Percentiles rank a stretch among this genome's conserved stretches.
Evolutionary conservation across 73 alveolate species (phyloP).

Genomic region (Paramecium biaurelia): DNA sequence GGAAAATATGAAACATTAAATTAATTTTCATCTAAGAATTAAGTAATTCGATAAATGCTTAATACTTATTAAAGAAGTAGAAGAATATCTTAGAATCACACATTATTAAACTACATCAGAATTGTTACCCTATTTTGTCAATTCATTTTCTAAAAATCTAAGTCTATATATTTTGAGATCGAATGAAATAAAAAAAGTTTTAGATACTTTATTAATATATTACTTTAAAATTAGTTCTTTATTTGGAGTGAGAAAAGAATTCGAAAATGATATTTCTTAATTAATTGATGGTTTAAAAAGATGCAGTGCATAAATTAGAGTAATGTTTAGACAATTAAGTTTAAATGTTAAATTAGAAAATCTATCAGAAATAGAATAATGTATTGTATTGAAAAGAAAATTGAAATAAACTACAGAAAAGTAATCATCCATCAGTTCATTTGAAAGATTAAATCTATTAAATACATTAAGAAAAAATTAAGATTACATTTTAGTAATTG

Average conservation of each 20-base stretch:
- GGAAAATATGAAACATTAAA: background rate
- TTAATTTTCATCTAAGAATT: background rate
- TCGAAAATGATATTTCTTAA: background rate
- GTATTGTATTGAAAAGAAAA: background rate
- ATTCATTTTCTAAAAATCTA: background rate
- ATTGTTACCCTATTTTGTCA: background rate
- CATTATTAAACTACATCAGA: background rate
- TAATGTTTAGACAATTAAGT: background rate
- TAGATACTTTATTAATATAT: background rate
- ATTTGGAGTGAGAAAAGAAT: background rate
- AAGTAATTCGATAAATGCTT: background rate
- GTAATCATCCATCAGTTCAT: background rate
- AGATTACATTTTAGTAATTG: background rate
- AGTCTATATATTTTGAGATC: background rate
- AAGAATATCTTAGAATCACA: background rate
- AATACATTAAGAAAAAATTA: background rate
- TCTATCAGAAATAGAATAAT: background rate
- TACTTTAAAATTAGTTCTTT: background rate
- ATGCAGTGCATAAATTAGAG: background rate
- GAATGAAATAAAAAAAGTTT: background rate
- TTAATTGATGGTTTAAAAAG: background rate
- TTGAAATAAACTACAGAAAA: background rate
- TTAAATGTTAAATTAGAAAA: background rate
- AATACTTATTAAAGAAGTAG: background rate
- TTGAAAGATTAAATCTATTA: background rate